Base-by-base conservation (phyloP, 2,329 filamentous ascomycete genomes). In the Cercospora beticola region DNA sequence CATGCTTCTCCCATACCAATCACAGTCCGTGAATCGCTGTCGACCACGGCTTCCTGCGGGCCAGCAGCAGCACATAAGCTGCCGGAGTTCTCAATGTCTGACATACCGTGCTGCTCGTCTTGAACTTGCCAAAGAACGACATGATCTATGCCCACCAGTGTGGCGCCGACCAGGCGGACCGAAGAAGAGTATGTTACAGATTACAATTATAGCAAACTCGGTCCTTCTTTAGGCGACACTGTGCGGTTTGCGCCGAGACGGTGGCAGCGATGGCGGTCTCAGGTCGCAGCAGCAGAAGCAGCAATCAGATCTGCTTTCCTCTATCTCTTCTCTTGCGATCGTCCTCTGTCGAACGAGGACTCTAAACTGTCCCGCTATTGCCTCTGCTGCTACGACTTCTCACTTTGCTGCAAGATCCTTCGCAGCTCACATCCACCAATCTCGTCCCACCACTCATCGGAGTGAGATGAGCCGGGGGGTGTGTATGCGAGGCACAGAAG, bases 81-180 rank as follows among this genome's bases (percentile, higher is more conserved):
- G 49, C 23, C 21, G 49, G 49, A 9, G 16, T 28, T 30, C 9
- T 16, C 14, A 3, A 28, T 16, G 49, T 26, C 26, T 26, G 33
- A 65, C 62, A 43, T 65, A 65, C 62, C 62, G 62, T 65, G 33
- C 62, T 65, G 74, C 81, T 81, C 66, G 81, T 79, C 77, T 85
- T 86, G 76, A 86, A 81, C 74, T 84, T 82, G 70, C 83, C 82
- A 78, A 86, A 86, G 82, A 86, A 86, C 74, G 82, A 82, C 84
- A 86, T 86, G 73, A 72, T 77, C 70, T 68, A 36, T 67, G 56
- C 21, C 49, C 21, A 56, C 49, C 49, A 56, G 23, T 30, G 14
- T 14, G 49, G 49, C 49, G 49, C 23, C 23, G 3, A 5, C 23
- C 49, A 56, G 23, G 14, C 49, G 6, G 7, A 12, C 23, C 12